A percentile compares a stretch with the other conserved stretches of the same genome.
These are phyloP conservation scores for Picea abies DNA, from an alignment of 83 land plant species.

Conservation along the genomic window DNA sequence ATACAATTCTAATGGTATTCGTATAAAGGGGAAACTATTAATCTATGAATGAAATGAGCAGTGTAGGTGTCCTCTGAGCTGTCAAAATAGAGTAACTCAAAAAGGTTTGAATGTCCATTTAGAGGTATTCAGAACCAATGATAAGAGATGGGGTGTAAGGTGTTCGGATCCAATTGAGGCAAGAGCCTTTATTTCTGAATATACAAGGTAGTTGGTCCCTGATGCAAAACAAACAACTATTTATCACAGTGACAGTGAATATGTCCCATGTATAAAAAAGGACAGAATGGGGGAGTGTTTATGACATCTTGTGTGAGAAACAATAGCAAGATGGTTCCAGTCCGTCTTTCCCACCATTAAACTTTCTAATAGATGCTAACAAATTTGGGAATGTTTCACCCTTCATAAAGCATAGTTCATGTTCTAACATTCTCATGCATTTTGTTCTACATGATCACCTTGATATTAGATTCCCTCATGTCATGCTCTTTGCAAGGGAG, in stretches of 20 bases:
- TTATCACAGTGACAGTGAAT: conserved; percentile 22
- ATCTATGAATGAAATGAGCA: conserved; percentile 80
- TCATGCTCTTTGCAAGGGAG: conserved; percentile 88
- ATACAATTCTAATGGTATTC: conserved; percentile 54
- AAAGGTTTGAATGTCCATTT: conserved; percentile 57
- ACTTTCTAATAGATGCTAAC: conserved; percentile 74
- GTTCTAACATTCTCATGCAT: conserved; percentile 87
- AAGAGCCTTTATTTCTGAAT: conserved; percentile 83
- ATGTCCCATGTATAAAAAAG: conserved; percentile 45
- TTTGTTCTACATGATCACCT: conserved; percentile 66
- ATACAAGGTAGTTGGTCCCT: too few relatives aligned
- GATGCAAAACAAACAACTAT: conserved; percentile 35
- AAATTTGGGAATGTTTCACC: conserved; percentile 81
- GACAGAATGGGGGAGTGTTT: conserved; percentile 70
- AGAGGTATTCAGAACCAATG: conserved; percentile 90
- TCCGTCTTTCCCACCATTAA: conserved; percentile 35
- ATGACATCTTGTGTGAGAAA: conserved; percentile 32
- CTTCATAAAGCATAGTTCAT: conserved; percentile 85
- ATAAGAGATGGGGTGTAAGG: conserved; percentile 90
- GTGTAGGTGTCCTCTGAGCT: conserved; percentile 64
- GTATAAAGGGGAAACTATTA: conserved; percentile 53
- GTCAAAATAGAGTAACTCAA: conserved; percentile 78
- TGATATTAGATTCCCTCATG: conserved; percentile 58
- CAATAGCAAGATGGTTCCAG: background rate
- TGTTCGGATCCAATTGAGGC: conserved; percentile 80